phyloP scores from a whole-genome alignment of 225 moss, liverwort and hornwort genomes.

The Antitrichia curtipendula region DNA sequence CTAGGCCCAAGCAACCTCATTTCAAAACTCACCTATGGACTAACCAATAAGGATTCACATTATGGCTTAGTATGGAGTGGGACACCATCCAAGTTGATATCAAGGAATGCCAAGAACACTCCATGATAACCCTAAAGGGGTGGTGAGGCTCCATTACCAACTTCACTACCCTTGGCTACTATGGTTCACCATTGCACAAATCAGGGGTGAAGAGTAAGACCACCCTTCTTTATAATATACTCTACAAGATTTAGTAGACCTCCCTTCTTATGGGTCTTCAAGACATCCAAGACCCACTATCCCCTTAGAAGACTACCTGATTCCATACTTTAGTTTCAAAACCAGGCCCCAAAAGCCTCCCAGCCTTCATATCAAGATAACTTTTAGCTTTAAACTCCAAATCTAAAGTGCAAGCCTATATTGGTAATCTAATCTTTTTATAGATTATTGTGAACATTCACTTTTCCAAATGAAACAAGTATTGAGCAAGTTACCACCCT shows the following conservation, averaged over 20 bases:
- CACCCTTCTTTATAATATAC: accelerated
- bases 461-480: no score
- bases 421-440: no score
- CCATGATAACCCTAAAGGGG: neutral
- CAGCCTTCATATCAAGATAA: accelerated
- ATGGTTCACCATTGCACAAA: accelerated
- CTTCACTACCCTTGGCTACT: accelerated
- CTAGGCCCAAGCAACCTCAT: no score
- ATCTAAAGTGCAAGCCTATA: no score
- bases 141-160: neutral
- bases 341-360: accelerated
- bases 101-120: neutral
- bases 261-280: accelerated
- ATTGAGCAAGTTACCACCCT: no score
- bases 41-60: no score
- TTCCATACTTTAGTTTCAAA: no score
- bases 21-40: accelerated
- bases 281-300: neutral
- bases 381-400: no score
- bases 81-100: no score
- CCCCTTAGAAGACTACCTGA: no score
- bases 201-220: accelerated
- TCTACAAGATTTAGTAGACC: accelerated
- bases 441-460: no score
- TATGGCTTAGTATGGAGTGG: no score